Percentiles rank a stretch among this genome's conserved stretches.
Conservation (phyloP, 2,329 filamentous ascomycete genomes). For the Myriosclerotinia scirpicola region DNA sequence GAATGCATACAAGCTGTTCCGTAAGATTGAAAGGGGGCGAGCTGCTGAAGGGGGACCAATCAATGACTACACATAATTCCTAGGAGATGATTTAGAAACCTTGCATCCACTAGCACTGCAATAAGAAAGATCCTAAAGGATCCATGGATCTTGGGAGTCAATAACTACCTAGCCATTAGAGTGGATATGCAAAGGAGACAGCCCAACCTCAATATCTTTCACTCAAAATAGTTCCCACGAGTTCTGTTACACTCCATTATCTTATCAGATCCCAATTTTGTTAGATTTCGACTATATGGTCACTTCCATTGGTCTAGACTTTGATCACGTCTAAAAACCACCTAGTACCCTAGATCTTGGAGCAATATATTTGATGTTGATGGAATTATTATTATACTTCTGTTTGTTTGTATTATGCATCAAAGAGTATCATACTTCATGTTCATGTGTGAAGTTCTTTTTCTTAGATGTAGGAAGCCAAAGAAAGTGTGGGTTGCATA, state of each 20-base stretch:
- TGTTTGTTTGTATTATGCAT: not conserved
- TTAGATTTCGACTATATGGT: not conserved
- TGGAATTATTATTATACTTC: not conserved
- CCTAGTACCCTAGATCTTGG: not conserved
- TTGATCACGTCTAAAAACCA: not conserved
- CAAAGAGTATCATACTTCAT: not conserved
- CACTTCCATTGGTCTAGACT: not conserved
- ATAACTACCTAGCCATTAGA: no score
- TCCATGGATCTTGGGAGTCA: no score
- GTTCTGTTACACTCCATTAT: not conserved
- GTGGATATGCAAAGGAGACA: no score
- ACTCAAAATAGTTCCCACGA: not conserved
- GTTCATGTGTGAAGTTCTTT: not conserved
- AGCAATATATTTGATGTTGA: not conserved
- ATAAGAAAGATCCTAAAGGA: not conserved
- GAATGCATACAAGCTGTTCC: no score
- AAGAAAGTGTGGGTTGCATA: not conserved
- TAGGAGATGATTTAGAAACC: no score
- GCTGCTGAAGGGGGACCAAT: no score
- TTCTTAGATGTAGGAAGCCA: not conserved
- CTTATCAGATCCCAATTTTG: no score
- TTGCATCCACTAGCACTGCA: not conserved
- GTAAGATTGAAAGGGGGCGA: no score
- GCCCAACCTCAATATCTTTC: not conserved
- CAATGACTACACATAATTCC: not conserved